Conservation (phyloP, 768 basidiomycete species). For the Leccinum sublutescens region DNA sequence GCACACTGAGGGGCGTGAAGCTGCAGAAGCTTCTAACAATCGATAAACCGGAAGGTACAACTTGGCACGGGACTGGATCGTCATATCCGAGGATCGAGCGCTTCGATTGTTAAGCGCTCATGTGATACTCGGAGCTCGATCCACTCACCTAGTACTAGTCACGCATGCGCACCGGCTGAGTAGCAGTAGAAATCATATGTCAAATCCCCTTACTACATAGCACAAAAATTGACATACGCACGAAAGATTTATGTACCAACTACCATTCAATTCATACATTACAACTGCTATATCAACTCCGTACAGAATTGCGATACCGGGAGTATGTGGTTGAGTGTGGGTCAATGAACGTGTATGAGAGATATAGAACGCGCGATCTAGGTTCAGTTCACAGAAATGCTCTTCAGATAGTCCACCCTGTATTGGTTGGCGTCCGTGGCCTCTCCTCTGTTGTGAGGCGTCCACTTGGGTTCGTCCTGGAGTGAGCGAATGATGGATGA, state of each 20-base stretch:
- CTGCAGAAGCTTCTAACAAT: not conserved
- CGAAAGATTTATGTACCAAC: no score
- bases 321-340: not conserved
- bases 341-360: not conserved
- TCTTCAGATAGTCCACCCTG: slow-evolving; percentile 59
- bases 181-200: no score
- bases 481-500: not conserved
- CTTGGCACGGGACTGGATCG: not conserved
- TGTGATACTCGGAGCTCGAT: no score
- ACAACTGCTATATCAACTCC: not conserved
- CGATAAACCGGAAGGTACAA: not conserved
- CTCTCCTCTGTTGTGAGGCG: slow-evolving; percentile 62
- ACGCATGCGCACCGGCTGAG: no score
- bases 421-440: slow-evolving; percentile 65
- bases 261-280: not conserved
- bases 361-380: not conserved
- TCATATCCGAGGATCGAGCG: not conserved
- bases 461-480: slow-evolving; percentile 92
- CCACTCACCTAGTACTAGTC: no score
- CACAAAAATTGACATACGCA: no score
- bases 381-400: slow-evolving; percentile 37
- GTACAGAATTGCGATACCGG: not conserved
- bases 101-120: not conserved
- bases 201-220: no score
- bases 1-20: no score